phyloP scores from a whole-genome alignment of 305 asterid genomes.

The Fraxinus albicans region DNA sequence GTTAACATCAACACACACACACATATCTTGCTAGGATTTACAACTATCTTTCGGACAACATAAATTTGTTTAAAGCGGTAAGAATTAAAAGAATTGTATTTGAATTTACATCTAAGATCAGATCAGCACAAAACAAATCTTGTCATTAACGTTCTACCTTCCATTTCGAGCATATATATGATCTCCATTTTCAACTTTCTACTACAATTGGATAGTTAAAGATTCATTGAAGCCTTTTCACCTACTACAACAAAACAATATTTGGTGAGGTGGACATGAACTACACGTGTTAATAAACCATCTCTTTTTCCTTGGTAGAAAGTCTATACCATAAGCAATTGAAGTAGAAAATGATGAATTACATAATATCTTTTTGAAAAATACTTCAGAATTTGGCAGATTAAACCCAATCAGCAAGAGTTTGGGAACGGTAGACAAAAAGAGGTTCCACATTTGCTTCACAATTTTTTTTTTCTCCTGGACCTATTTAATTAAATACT shows the following conservation, averaged over 20 bases:
- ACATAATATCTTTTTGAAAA: neutral
- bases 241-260: neutral
- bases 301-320: neutral
- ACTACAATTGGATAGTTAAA: conserved; percentile 34
- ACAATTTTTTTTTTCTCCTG: too few relatives aligned
- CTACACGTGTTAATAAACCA: neutral
- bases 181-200: conserved; percentile 59
- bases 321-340: neutral
- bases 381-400: neutral
- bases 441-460: neutral
- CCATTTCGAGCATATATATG: conserved; percentile 57
- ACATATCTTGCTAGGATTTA: conserved; percentile 41
- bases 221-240: neutral
- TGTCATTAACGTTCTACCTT: conserved; percentile 17
- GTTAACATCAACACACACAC: too few relatives aligned
- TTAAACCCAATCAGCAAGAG: neutral
- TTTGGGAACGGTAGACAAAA: neutral
- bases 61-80: too few relatives aligned
- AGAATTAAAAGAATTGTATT: too few relatives aligned
- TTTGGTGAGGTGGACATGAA: neutral
- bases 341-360: neutral
- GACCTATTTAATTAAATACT: too few relatives aligned
- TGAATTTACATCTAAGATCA: too few relatives aligned
- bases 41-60: conserved; percentile 50
- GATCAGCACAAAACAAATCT: too few relatives aligned